phyloP scores from a whole-genome alignment of 1,284 basidiomycete genomes.

The Singerocomus inundabilis region DNA sequence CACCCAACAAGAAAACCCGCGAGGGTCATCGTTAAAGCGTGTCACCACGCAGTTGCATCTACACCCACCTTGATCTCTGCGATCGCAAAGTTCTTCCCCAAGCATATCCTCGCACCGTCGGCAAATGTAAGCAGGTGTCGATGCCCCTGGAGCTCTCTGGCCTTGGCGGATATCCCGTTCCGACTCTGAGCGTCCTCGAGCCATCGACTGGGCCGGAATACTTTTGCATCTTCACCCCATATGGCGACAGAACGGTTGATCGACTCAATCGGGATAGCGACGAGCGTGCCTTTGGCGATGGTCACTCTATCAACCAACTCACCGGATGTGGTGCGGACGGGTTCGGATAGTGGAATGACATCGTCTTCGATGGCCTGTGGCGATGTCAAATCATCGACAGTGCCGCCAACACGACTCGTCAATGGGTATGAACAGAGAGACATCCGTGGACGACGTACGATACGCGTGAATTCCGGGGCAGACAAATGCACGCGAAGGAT shows the following conservation, averaged over 20 bases:
- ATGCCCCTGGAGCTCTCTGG: constrained; percentile 40
- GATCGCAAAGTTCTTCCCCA: constrained; percentile 42
- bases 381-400: background rate
- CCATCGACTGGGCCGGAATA: constrained; percentile 41
- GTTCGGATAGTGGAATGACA: constrained; percentile 53
- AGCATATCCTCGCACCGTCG: constrained; percentile 41
- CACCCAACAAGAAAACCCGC: background rate
- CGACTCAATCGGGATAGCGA: constrained; percentile 41
- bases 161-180: constrained; percentile 19
- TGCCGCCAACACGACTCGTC: no score
- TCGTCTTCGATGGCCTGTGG: constrained; percentile 48
- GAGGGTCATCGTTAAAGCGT: background rate
- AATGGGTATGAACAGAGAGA: background rate
- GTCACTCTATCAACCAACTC: constrained; percentile 37
- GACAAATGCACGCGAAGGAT: constrained; percentile 10
- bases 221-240: constrained; percentile 42
- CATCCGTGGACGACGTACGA: constrained; percentile 29
- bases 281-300: constrained; percentile 43
- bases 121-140: constrained; percentile 41
- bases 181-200: constrained; percentile 18
- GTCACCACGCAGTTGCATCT: no score
- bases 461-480: constrained; percentile 38
- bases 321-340: constrained; percentile 39
- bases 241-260: constrained; percentile 49
- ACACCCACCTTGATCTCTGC: constrained; percentile 49